Evolutionary conservation across 345 rosid genomes (phyloP).

Genomic region (Boechera divaricarpa): DNA sequence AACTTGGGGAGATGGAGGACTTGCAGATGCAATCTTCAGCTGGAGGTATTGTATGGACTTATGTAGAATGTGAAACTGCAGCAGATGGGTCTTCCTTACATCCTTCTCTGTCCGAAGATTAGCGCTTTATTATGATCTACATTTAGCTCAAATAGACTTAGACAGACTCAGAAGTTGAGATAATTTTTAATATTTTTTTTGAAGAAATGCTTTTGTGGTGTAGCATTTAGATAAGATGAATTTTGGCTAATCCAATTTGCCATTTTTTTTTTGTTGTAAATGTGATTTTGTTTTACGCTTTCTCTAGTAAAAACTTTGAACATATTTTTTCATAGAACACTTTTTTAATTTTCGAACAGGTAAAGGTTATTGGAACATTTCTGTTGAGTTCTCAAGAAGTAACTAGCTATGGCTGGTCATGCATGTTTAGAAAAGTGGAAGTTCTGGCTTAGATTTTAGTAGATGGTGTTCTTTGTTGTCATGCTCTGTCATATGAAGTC

Average conservation of each 20-base stretch:
- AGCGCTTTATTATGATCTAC: conserved; percentile 74
- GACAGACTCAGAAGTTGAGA: conserved; percentile 71
- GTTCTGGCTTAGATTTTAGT: conserved; percentile 81
- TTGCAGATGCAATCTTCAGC: conserved; percentile 77
- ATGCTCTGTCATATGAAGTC: conserved; percentile 63
- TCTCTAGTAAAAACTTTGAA: conserved; percentile 14
- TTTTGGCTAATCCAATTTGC: conserved; percentile 2
- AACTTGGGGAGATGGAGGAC: conserved; percentile 75
- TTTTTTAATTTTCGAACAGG: conserved; percentile 49
- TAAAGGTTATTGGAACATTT: conserved; percentile 69
- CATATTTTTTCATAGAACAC: background rate
- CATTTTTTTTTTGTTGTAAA: background rate
- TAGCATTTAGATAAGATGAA: background rate
- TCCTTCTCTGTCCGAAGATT: conserved; percentile 83
- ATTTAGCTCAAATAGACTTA: conserved; percentile 85
- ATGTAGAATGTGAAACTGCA: conserved; percentile 65
- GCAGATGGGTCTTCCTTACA: conserved; percentile 75
- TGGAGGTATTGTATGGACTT: conserved; percentile 76
- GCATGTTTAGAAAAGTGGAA: conserved; percentile 96
- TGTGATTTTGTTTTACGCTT: conserved; percentile 11
- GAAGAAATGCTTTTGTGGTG: background rate
- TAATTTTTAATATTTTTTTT: conserved; percentile 34
- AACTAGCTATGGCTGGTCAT: conserved; percentile 75
- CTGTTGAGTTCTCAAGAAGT: conserved; percentile 67
- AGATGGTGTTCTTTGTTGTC: conserved; percentile 78